Conservation (phyloP, 257 asterid species). For the Scutellaria minor region DNA sequence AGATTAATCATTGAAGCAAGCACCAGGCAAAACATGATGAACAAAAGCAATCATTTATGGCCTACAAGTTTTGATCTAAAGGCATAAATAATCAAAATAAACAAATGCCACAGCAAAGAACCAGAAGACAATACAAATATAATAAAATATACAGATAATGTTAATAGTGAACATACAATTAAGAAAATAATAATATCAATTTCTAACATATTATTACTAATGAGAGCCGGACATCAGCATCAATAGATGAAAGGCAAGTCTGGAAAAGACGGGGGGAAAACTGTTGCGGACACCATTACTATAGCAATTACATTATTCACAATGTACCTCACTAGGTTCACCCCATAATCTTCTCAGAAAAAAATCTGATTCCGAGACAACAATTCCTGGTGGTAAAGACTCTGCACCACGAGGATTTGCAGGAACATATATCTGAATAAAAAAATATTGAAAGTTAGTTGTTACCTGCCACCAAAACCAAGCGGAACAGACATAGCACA, state of each 20-base stretch:
- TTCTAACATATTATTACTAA: conserved; percentile 1
- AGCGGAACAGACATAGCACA: conserved; percentile 11
- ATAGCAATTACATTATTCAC: conserved; percentile 22
- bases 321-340: conserved; percentile 90
- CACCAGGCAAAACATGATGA: conserved; percentile 12
- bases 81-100: conserved; percentile 11
- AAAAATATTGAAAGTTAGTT: conserved; percentile 4
- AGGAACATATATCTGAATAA: conserved; percentile 80
- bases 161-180: conserved; percentile 7
- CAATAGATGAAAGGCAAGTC: conserved; percentile 11
- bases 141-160: neutral
- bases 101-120: conserved; percentile 11
- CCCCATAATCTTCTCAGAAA: conserved; percentile 98
- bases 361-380: conserved; percentile 89
- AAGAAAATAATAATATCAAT: conserved; percentile 16
- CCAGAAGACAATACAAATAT: conserved; percentile 16
- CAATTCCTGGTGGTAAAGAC: conserved; percentile 94
- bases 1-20: conserved; percentile 23
- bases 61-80: conserved; percentile 4
- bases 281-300: neutral
- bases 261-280: neutral
- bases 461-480: conserved; percentile 19
- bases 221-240: neutral
- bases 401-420: conserved; percentile 99
- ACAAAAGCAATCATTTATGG: conserved; percentile 19